These are phyloP conservation scores for Suillus paluster DNA, from an alignment of 768 basidiomycete species.

Conservation along the genomic window DNA sequence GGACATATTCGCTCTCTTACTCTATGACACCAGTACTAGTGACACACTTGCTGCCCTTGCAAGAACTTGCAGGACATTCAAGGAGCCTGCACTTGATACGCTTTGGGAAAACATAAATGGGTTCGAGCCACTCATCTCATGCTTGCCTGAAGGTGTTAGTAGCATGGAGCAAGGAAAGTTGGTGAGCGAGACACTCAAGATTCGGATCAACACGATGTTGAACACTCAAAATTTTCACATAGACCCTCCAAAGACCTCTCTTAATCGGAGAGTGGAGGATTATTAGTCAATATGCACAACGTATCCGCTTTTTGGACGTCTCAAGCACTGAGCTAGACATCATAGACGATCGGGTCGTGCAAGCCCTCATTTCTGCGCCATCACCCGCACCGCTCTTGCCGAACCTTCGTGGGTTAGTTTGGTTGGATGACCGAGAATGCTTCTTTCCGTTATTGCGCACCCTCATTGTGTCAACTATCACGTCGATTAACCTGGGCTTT, in stretches of 20 bases:
- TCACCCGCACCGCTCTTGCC: neutral
- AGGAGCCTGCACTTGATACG: neutral
- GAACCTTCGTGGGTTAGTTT: neutral
- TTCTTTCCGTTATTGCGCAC: neutral
- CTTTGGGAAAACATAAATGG: neutral
- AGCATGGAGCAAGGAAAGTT: neutral
- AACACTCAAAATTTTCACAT: neutral
- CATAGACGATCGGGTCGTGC: neutral
- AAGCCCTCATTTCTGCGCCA: neutral
- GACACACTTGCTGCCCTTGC: neutral
- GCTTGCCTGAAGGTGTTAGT: neutral
- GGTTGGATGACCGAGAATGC: neutral
- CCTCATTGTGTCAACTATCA: neutral
- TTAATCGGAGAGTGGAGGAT: neutral
- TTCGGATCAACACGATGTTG: neutral
- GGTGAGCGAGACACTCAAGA: neutral
- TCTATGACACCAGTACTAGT: no score
- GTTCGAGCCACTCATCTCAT: neutral
- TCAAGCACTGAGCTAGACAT: neutral
- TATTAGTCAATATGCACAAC: neutral
- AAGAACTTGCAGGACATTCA: neutral
- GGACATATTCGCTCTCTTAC: no score
- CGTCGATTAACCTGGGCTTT: neutral
- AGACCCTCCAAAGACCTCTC: neutral
- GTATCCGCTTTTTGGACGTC: neutral